Conservation (phyloP, 441 rosid species). For the Bocquillonia castaneifolia region DNA sequence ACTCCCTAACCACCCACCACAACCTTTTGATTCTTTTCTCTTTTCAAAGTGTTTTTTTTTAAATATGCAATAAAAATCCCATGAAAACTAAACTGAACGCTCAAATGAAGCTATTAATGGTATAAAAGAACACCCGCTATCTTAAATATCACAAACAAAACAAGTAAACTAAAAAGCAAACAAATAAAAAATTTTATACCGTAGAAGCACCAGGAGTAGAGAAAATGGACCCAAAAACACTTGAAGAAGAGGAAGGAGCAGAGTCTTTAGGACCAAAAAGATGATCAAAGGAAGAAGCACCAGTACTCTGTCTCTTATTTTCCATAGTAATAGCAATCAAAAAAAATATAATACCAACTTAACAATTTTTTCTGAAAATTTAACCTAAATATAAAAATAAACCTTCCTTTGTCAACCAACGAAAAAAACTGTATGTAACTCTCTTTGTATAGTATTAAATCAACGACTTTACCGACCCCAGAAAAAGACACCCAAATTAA, state of each 20-base stretch:
- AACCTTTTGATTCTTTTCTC: too few species aligned
- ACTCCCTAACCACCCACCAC: not conserved
- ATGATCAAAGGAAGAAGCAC: constrained; percentile 45
- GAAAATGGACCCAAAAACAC: constrained; percentile 48
- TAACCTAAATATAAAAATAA: not conserved
- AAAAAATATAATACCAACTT: too few species aligned
- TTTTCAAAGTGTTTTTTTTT: not conserved
- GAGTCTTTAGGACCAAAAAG: constrained; percentile 55
- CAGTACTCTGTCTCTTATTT: constrained; percentile 32
- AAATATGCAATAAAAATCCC: not conserved
- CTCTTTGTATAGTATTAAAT: not conserved
- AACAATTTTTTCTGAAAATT: not conserved
- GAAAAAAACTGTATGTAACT: constrained; percentile 37
- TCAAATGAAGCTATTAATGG: too few species aligned
- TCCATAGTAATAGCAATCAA: constrained; percentile 34
- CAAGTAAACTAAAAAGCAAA: too few species aligned
- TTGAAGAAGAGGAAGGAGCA: constrained; percentile 29
- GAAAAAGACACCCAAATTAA: constrained; percentile 13
- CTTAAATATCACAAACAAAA: too few species aligned
- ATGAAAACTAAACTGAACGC: not conserved
- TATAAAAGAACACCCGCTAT: too few species aligned
- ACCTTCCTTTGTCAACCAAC: constrained; percentile 40
- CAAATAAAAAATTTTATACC: too few species aligned
- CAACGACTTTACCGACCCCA: constrained; percentile 25
- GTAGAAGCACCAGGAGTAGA: constrained; percentile 46